Evolutionary conservation across 2,329 filamentous ascomycete species (phyloP).

Genomic region (Neonectria faginata): DNA sequence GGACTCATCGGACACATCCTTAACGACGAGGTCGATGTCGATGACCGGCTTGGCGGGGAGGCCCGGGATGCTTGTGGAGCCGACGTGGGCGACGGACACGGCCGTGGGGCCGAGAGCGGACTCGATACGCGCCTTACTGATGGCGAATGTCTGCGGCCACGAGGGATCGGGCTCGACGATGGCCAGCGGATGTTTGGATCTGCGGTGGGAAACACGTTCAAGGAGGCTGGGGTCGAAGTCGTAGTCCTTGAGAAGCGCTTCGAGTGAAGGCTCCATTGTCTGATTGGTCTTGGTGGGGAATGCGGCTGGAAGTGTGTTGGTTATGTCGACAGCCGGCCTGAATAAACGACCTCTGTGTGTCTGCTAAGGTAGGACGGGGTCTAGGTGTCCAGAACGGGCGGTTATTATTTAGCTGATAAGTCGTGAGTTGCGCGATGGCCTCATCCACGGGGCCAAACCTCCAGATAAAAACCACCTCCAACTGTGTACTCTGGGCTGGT

Average conservation of each 20-base stretch:
- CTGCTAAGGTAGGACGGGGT: background rate
- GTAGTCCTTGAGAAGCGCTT: slow-evolving; percentile 46
- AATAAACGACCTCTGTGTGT: background rate
- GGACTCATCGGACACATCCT: slow-evolving; percentile 54
- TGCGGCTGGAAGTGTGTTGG: background rate
- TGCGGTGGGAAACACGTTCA: slow-evolving; percentile 45
- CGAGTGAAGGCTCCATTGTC: slow-evolving; percentile 39
- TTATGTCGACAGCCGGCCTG: background rate
- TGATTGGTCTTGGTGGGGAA: slow-evolving; percentile 8
- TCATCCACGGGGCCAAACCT: background rate
- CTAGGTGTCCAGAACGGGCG: background rate
- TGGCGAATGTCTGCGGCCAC: slow-evolving; percentile 52
- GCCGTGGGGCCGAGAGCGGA: slow-evolving; percentile 51
- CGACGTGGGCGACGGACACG: slow-evolving; percentile 58
- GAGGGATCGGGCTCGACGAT: slow-evolving; percentile 53
- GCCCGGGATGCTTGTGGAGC: slow-evolving; percentile 62
- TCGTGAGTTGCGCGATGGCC: background rate
- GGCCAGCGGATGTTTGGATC: slow-evolving; percentile 36
- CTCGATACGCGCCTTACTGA: slow-evolving; percentile 49
- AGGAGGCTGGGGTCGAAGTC: slow-evolving; percentile 37
- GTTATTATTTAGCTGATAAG: background rate
- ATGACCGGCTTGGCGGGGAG: slow-evolving; percentile 64
- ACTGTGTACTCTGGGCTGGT: background rate
- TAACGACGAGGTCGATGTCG: slow-evolving; percentile 63
- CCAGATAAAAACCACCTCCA: background rate